Evolutionary conservation across 2,329 filamentous ascomycete species (phyloP).

Genomic region (Nigrograna mackinnonii): DNA sequence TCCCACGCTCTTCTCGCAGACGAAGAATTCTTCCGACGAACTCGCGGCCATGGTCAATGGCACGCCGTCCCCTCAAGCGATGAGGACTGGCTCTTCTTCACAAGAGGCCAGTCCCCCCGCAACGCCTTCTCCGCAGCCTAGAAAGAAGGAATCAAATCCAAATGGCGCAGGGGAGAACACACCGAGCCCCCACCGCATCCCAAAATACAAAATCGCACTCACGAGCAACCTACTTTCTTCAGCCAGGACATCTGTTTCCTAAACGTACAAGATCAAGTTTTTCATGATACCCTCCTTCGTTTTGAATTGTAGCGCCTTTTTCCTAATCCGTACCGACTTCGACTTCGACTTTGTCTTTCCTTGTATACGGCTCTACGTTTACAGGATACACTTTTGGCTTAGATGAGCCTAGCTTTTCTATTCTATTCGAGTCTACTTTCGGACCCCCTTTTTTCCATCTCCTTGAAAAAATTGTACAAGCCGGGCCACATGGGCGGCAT

Average conservation of each 20-base stretch:
- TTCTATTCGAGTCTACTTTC: too few species aligned
- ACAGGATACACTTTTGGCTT: too few species aligned
- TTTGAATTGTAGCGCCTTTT: too few species aligned
- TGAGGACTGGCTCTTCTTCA: slow-evolving; percentile 15
- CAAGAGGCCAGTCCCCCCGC: slow-evolving; percentile 22
- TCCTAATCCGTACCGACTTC: too few species aligned
- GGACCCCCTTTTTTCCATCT: too few species aligned
- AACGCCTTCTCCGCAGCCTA: slow-evolving; percentile 6
- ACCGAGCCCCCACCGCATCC: slow-evolving; percentile 22
- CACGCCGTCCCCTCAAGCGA: slow-evolving; percentile 23
- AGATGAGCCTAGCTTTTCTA: too few species aligned
- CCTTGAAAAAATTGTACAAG: too few species aligned
- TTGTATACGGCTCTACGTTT: too few species aligned
- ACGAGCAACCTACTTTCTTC: slow-evolving; percentile 25
- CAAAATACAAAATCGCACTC: slow-evolving; percentile 38
- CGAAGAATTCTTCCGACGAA: slow-evolving; percentile 37
- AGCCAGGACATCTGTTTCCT: background rate
- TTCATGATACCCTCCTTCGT: slow-evolving; percentile 4
- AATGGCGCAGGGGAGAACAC: slow-evolving; percentile 7
- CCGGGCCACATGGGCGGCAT: too few species aligned
- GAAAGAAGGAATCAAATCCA: background rate
- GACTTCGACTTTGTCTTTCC: too few species aligned
- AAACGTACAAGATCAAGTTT: too few species aligned
- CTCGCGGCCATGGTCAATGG: slow-evolving; percentile 26
- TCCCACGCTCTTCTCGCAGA: slow-evolving; percentile 31